Evolutionary conservation across 352 stramenopile genomes (phyloP), one percentile per base, ranked within the genome.

Genomic region (Pythium brassicae): DNA sequence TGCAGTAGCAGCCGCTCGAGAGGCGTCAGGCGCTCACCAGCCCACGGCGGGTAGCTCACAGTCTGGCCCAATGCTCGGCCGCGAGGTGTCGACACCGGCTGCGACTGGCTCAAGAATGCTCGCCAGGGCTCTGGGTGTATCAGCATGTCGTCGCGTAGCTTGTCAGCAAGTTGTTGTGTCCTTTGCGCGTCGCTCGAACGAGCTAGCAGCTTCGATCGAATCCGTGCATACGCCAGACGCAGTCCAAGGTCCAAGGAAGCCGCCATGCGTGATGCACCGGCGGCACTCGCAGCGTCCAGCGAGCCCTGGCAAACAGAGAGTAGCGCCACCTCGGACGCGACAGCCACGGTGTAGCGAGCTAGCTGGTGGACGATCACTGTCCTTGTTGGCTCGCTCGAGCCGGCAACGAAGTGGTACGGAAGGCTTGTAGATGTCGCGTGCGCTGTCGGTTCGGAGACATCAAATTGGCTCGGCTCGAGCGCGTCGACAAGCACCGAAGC

Each of bases 1-100:
- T 76, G 66, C 15, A 79, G 27, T 44, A 71, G 37, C 47, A 79
- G 55, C 4, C 69, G 59, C 29, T 66, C 65, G 29, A 79, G 55
- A 9, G 65, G 44, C 15, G 54, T 50, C 27, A 73, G 47, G 22
- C 55, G 37, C n/a, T 55, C 25, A 15, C 52, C 53, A n/a, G 74
- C 29, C 71, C 68, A 76, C 9, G 59, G 52, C 15, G 62, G 60
- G 19, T 20, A 6, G 35, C 4, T 35, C 34, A 10, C 22, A 23
- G 5, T 22, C 17, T 15, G 11, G 23, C 20, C 17, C 17, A 40
- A 32, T 3, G 27, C 19, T 10, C 44, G 48, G 1, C 32, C 32
- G 32, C 6, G 32, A 37, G 32, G 9, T 37, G 39, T 20, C 15
- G 56, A 63, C 9, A 37, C n/a, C 42, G n/a, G 11, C 15, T 4